Percentiles rank a stretch among this genome's conserved stretches.
phyloP scores from a whole-genome alignment of 495 filamentous ascomycete species.

The Penicillium canescens region DNA sequence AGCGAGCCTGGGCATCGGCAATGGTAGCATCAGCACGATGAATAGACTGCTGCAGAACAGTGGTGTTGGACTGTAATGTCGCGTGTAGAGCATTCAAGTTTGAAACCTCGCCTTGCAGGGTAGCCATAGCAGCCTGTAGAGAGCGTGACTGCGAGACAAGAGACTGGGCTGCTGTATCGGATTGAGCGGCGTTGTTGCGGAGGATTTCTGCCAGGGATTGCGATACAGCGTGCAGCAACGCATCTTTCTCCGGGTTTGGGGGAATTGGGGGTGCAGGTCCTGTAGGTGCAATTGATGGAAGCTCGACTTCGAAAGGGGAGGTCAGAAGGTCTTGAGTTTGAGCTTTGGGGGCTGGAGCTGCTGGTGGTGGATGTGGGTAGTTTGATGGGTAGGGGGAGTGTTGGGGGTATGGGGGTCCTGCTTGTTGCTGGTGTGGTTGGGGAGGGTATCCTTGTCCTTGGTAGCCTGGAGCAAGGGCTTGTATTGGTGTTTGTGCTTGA shows the following conservation, averaged over 20 bases:
- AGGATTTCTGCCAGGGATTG: conserved; percentile 65
- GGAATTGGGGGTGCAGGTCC: conserved; percentile 80
- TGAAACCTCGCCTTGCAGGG: conserved; percentile 69
- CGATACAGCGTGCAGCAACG: conserved; percentile 76
- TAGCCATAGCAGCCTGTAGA: conserved; percentile 63
- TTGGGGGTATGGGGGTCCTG: conserved; percentile 16
- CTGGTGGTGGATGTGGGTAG: conserved; percentile 15
- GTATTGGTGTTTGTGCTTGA: conserved; percentile 10
- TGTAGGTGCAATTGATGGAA: conserved; percentile 57
- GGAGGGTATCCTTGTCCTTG: conserved; percentile 7
- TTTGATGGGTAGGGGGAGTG: conserved; percentile 19
- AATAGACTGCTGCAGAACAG: conserved; percentile 73
- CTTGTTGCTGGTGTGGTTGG: conserved; percentile 19
- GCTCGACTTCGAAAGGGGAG: conserved; percentile 64
- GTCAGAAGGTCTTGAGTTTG: conserved; percentile 69
- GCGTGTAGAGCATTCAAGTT: conserved; percentile 66
- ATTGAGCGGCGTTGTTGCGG: conserved; percentile 61
- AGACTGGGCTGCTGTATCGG: conserved; percentile 67
- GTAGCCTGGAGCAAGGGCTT: conserved; percentile 13
- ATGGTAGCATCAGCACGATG: conserved; percentile 79
- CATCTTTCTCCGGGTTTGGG: conserved; percentile 95
- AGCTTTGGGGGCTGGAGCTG: conserved; percentile 41
- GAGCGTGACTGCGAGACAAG: conserved; percentile 78
- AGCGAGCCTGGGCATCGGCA: conserved; percentile 53
- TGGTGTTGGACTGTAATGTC: conserved; percentile 73